Percentiles rank a stretch among this genome's conserved stretches.
phyloP scores from a whole-genome alignment of 2,329 filamentous ascomycete genomes.

The Aspergillus hiratsukae region DNA sequence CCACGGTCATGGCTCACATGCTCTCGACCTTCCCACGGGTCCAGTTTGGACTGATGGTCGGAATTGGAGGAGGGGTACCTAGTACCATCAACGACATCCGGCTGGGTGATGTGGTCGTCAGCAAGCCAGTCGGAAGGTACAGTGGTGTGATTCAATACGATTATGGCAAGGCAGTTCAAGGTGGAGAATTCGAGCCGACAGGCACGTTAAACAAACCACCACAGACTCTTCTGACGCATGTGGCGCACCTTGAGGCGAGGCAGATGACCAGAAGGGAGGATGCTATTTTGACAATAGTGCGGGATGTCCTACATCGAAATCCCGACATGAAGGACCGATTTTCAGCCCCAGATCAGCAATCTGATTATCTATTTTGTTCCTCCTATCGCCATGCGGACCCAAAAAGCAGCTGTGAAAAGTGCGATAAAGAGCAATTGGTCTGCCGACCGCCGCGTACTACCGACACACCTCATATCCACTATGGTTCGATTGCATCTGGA shows the following conservation, averaged over 20 bases:
- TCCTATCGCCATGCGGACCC: background rate
- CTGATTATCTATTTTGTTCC: background rate
- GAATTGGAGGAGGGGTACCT: constrained; percentile 13
- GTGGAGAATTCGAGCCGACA: background rate
- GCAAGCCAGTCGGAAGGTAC: constrained; percentile 3
- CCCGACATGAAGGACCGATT: background rate
- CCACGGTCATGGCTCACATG: background rate
- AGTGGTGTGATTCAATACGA: constrained; percentile 2
- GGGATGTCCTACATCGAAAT: background rate
- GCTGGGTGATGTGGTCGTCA: constrained; percentile 21
- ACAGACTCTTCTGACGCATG: background rate
- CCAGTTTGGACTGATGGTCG: constrained; percentile 10
- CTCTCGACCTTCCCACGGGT: background rate
- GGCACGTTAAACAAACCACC: background rate
- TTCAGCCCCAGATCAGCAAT: background rate
- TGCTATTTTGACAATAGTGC: constrained; percentile 1
- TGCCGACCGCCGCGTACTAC: background rate
- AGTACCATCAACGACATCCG: constrained; percentile 8
- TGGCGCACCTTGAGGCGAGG: background rate
- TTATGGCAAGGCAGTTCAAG: constrained; percentile 1
- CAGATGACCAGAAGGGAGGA: background rate
- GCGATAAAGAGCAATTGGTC: background rate
- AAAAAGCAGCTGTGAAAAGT: background rate
- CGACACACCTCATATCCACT: background rate
- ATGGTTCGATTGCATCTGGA: background rate